Evolutionary conservation across 345 rosid species (phyloP).

Genomic region (Brassica juncea): DNA sequence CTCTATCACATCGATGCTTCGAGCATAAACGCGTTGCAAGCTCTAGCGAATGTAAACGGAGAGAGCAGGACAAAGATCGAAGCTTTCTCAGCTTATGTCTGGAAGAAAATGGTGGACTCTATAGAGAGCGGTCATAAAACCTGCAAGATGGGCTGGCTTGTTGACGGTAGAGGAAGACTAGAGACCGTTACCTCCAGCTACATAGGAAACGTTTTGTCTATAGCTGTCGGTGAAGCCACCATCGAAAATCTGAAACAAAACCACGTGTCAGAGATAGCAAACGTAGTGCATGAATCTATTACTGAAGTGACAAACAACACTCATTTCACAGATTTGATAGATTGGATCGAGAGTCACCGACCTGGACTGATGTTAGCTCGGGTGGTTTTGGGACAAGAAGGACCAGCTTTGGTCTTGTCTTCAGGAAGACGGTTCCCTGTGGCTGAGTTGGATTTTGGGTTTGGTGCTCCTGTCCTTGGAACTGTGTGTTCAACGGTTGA

Average conservation of each 20-base stretch:
- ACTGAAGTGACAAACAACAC: slow-evolving; percentile 53
- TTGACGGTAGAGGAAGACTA: slow-evolving; percentile 72
- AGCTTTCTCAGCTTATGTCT: slow-evolving; percentile 82
- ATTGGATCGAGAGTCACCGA: slow-evolving; percentile 82
- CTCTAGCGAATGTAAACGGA: slow-evolving; percentile 51
- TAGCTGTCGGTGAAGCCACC: slow-evolving; percentile 65
- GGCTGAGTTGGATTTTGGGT: slow-evolving; percentile 74
- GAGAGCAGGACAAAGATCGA: slow-evolving; percentile 67
- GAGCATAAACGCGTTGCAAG: slow-evolving; percentile 55
- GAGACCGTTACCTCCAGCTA: slow-evolving; percentile 50
- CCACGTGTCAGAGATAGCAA: slow-evolving; percentile 59
- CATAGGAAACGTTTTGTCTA: slow-evolving; percentile 77
- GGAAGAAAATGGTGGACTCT: slow-evolving; percentile 69
- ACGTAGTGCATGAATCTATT: slow-evolving; percentile 58
- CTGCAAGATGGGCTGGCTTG: slow-evolving; percentile 92
- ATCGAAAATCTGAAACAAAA: slow-evolving; percentile 49
- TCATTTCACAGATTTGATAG: slow-evolving; percentile 79
- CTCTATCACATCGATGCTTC: slow-evolving; percentile 64
- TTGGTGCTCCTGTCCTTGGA: slow-evolving; percentile 69
- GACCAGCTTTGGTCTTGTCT: slow-evolving; percentile 74
- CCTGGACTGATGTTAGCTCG: slow-evolving; percentile 81
- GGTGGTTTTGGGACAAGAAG: slow-evolving; percentile 64
- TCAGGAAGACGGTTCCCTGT: slow-evolving; percentile 76
- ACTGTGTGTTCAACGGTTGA: slow-evolving; percentile 61
- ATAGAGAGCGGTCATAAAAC: slow-evolving; percentile 44